Evolutionary conservation across 257 asterid species (phyloP).

Genomic region (Nicotiana benthamiana): DNA sequence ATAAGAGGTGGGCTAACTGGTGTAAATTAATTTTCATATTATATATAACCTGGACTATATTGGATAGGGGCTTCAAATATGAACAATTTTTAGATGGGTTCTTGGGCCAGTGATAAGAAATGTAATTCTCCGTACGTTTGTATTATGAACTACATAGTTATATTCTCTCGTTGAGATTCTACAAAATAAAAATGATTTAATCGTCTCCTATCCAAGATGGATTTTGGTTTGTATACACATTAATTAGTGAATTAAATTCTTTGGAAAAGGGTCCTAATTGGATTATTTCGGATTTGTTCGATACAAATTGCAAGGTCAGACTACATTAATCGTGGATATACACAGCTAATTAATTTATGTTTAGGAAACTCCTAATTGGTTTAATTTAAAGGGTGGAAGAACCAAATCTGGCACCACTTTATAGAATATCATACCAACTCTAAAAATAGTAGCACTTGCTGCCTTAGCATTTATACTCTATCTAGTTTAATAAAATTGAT

Average conservation of each 20-base stretch:
- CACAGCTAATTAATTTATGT: background rate
- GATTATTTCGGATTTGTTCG: background rate
- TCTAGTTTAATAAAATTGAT: background rate
- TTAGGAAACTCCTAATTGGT: background rate
- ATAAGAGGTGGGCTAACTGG: no score
- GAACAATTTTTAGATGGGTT: no score
- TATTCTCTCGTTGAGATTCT: background rate
- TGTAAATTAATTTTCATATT: no score
- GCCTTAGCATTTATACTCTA: background rate
- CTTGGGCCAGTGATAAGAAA: no score
- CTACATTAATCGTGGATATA: background rate
- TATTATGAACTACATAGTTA: background rate
- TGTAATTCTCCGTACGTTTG: background rate
- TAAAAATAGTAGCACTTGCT: background rate
- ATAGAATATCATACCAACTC: background rate
- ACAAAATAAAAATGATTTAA: background rate
- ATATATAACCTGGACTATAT: no score
- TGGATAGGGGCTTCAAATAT: no score
- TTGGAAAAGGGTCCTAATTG: background rate
- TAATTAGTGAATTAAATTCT: background rate
- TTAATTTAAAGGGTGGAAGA: constrained; percentile 5
- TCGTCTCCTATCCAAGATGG: background rate
- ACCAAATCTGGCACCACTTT: constrained; percentile 9
- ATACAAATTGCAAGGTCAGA: background rate
- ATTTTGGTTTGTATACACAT: background rate